These are phyloP conservation scores for Backusella parvicylindrica DNA, from an alignment of 192 early-diverging fungal species.

Conservation along the genomic window DNA sequence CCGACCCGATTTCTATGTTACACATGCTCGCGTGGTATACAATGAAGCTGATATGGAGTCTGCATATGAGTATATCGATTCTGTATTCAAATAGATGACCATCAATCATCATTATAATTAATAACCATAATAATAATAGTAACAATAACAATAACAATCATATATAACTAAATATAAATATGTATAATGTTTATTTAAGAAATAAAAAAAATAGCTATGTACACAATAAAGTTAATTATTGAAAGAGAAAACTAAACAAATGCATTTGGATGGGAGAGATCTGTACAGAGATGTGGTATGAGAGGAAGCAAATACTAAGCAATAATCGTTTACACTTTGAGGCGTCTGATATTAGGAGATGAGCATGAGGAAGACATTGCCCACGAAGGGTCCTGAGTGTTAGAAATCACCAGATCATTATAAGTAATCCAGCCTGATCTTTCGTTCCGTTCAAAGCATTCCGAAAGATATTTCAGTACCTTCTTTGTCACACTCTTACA, in stretches of 20 bases:
- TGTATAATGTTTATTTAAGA: background rate
- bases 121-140: background rate
- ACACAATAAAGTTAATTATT: background rate
- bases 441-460: conserved; percentile 5
- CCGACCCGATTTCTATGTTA: conserved; percentile 30
- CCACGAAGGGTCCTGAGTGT: background rate
- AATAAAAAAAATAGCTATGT: background rate
- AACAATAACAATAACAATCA: too few relatives aligned
- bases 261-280: background rate
- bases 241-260: background rate
- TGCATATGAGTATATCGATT: background rate
- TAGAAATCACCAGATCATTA: conserved; percentile 1
- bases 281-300: background rate
- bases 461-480: conserved; percentile 10
- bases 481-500: conserved; percentile 37
- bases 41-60: background rate
- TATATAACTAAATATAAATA: background rate
- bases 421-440: background rate
- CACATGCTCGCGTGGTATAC: conserved; percentile 6
- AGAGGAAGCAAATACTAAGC: background rate
- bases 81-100: background rate
- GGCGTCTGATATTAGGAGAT: background rate
- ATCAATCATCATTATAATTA: background rate
- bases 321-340: background rate
- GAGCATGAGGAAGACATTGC: background rate